Conservation (phyloP, 495 filamentous ascomycete species). For the Saxophila tyrrhenica region DNA sequence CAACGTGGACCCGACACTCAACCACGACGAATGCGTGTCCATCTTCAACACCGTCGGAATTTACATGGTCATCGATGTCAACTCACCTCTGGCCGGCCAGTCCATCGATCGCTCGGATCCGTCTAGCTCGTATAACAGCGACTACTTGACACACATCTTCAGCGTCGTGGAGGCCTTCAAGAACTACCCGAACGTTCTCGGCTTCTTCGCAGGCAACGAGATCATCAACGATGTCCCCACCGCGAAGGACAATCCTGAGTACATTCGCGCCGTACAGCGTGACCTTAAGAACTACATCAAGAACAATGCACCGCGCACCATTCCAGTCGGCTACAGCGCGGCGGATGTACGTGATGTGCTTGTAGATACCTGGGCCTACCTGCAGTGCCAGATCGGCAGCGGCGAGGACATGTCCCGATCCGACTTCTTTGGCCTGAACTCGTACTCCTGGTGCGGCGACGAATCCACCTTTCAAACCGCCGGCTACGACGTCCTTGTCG, state of each 20-base stretch:
- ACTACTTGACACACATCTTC: conserved; percentile 76
- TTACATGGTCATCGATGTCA: conserved; percentile 74
- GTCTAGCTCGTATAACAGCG: conserved; percentile 53
- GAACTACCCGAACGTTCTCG: conserved; percentile 79
- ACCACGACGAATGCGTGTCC: conserved; percentile 80
- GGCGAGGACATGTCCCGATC: conserved; percentile 43
- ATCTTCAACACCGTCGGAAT: conserved; percentile 85
- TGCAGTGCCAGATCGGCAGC: conserved; percentile 58
- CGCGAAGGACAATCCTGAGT: conserved; percentile 48
- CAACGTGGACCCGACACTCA: conserved; percentile 71
- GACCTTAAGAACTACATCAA: conserved; percentile 83
- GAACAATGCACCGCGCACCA: conserved; percentile 52
- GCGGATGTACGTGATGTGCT: conserved; percentile 77
- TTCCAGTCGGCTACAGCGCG: conserved; percentile 89
- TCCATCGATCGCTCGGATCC: conserved; percentile 62
- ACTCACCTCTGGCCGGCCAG: conserved; percentile 72
- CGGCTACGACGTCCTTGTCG: conserved; percentile 60
- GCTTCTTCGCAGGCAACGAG: conserved; percentile 90
- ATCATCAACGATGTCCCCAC: conserved; percentile 63
- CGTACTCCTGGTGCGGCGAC: conserved; percentile 82
- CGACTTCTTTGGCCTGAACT: conserved; percentile 91
- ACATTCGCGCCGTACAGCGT: conserved; percentile 62
- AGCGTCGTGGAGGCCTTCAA: conserved; percentile 90
- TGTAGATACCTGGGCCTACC: conserved; percentile 68
- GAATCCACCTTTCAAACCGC: conserved; percentile 56